Percentiles rank a stretch among this genome's conserved stretches.
Evolutionary conservation across 2,329 filamentous ascomycete genomes (phyloP).

Genomic region (Pestalotiopsis sp.): DNA sequence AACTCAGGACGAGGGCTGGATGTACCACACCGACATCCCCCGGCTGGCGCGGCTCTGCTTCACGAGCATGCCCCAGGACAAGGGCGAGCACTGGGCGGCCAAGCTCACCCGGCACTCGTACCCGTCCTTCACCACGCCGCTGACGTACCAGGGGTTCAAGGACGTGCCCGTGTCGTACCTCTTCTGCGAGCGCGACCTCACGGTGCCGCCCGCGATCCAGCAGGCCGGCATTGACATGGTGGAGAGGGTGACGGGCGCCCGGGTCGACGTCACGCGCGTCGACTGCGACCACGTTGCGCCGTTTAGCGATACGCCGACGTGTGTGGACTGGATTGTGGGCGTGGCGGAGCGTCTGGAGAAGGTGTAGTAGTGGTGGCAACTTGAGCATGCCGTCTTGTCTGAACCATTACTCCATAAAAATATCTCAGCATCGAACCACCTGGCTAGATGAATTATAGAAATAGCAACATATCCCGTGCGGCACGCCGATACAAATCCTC

Average conservation of each 20-base stretch:
- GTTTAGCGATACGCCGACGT: conserved; percentile 26
- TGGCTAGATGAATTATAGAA: not conserved
- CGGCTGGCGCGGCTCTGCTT: conserved; percentile 22
- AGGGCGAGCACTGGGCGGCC: conserved; percentile 16
- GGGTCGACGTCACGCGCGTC: conserved; percentile 40
- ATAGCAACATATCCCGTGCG: not conserved
- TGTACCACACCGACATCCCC: conserved; percentile 21
- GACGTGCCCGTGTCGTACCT: conserved; percentile 42
- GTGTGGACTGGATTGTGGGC: conserved; percentile 25
- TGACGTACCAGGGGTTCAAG: conserved; percentile 43
- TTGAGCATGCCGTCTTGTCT: no score
- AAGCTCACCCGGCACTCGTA: conserved; percentile 32
- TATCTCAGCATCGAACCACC: no score
- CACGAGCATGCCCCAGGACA: conserved; percentile 27
- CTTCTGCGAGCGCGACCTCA: conserved; percentile 36
- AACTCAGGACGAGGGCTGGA: conserved; percentile 29
- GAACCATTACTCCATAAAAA: no score
- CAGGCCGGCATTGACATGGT: conserved; percentile 33
- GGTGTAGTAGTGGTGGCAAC: not conserved
- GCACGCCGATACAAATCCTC: not conserved
- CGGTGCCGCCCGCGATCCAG: conserved; percentile 35
- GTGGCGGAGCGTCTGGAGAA: conserved; percentile 1
- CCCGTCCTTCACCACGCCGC: conserved; percentile 31
- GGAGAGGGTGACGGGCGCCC: conserved; percentile 22
- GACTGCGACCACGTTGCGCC: conserved; percentile 36